Percentiles rank a stretch among this genome's conserved stretches.
Conservation (phyloP, 805 yeast genomes). For the Starmera pachycereana region DNA sequence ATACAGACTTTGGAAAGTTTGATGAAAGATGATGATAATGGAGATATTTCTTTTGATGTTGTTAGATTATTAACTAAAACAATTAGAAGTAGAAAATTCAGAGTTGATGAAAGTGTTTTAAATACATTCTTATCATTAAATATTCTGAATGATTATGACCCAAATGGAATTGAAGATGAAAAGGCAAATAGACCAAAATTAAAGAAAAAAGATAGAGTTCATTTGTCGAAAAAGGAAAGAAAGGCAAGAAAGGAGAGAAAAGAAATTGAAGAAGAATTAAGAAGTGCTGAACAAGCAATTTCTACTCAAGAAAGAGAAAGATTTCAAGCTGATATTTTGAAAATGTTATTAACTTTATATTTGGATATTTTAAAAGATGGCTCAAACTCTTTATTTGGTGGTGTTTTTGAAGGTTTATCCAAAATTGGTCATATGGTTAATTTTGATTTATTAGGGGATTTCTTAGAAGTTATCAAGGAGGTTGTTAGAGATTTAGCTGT, state of each 20-base stretch:
- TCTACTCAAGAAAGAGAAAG: conserved; percentile 81
- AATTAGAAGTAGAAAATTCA: conserved; percentile 60
- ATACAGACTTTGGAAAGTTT: conserved; percentile 57
- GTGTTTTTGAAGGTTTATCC: conserved; percentile 86
- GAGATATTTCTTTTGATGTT: conserved; percentile 70
- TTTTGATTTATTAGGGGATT: conserved; percentile 85
- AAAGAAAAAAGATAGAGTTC: conserved; percentile 82
- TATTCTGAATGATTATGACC: conserved; percentile 62
- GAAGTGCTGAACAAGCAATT: conserved; percentile 77
- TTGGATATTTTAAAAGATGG: conserved; percentile 62
- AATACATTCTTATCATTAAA: conserved; percentile 62
- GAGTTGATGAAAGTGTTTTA: conserved; percentile 76
- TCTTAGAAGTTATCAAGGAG: conserved; percentile 82
- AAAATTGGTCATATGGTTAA: conserved; percentile 88
- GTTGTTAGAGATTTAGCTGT: conserved; percentile 43
- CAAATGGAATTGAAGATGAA: conserved; percentile 41
- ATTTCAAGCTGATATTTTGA: conserved; percentile 76
- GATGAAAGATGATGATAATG: conserved; percentile 72
- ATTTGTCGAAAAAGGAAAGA: conserved; percentile 81
- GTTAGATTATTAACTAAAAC: conserved; percentile 60
- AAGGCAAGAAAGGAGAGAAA: conserved; percentile 82
- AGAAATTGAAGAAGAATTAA: conserved; percentile 81
- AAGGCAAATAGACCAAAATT: conserved; percentile 37
- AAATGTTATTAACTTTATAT: conserved; percentile 61
- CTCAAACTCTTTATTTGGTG: conserved; percentile 61